These are phyloP conservation scores for Mucuna pruriens DNA, from an alignment of 306 rosid species.

Conservation along the genomic window DNA sequence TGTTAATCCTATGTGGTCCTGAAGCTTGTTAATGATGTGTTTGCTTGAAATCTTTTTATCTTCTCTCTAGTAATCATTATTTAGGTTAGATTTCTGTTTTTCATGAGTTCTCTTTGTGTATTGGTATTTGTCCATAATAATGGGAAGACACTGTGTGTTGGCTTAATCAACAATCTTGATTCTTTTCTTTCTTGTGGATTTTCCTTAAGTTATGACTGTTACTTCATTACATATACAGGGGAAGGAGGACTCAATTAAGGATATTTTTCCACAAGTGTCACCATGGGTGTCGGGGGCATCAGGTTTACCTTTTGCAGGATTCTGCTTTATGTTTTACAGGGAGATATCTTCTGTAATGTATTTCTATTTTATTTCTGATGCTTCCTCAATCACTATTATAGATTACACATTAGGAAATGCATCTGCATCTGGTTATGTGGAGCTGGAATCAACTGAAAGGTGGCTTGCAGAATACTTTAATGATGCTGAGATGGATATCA, in stretches of 20 bases:
- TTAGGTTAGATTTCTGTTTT: conserved; percentile 1
- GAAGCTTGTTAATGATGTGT: background rate
- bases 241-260: conserved; percentile 58
- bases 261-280: conserved; percentile 60
- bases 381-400: conserved; percentile 29
- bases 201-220: conserved; percentile 14
- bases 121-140: conserved; percentile 12
- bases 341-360: background rate
- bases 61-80: background rate
- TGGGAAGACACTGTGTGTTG: background rate
- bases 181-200: conserved; percentile 22
- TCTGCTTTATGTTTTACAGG: background rate
- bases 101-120: conserved; percentile 23
- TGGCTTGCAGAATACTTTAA: conserved; percentile 91
- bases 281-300: conserved; percentile 60
- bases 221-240: conserved; percentile 55
- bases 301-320: conserved; percentile 56
- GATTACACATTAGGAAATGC: conserved; percentile 55
- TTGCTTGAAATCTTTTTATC: conserved; percentile 19
- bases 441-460: conserved; percentile 69
- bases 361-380: background rate
- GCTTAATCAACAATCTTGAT: conserved; percentile 23
- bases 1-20: background rate
- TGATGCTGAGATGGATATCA: conserved; percentile 71
- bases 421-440: conserved; percentile 61